Conservation (phyloP, 1,284 basidiomycete species). For the Irpex sp. region DNA sequence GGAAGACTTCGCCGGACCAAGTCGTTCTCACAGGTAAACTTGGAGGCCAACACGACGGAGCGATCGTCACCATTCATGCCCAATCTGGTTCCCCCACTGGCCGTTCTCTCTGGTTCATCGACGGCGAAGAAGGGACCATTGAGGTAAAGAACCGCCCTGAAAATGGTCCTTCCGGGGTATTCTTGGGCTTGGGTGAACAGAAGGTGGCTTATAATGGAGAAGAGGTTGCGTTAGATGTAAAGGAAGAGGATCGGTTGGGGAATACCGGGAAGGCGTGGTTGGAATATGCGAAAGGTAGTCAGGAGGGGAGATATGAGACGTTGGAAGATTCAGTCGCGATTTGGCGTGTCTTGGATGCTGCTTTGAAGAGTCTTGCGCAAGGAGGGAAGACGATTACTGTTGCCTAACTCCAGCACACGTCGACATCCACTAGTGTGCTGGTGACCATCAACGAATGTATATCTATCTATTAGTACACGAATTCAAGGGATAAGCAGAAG, state of each 20-base stretch:
- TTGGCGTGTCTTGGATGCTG: conserved; percentile 8
- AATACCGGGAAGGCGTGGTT: conserved; percentile 23
- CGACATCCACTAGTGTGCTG: no score
- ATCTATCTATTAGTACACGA: no score
- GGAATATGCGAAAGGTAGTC: conserved; percentile 33
- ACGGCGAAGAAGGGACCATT: conserved; percentile 32
- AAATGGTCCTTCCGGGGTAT: background rate
- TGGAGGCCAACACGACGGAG: conserved; percentile 4
- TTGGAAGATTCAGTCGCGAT: conserved; percentile 28
- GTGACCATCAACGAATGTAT: no score
- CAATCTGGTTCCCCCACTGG: conserved; percentile 13
- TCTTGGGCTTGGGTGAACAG: background rate
- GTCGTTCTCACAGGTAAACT: conserved; percentile 25
- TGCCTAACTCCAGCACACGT: no score
- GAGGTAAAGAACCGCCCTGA: conserved; percentile 11
- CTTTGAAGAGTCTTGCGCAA: conserved; percentile 2
- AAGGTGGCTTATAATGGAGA: conserved; percentile 5
- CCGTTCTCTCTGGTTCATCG: conserved; percentile 29
- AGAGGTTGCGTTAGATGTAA: conserved; percentile 3
- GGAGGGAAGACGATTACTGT: background rate
- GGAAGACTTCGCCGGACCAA: conserved; percentile 22
- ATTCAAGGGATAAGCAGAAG: no score
- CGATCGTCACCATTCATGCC: background rate
- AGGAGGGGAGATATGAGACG: conserved; percentile 23
- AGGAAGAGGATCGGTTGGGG: conserved; percentile 6